phyloP scores from a whole-genome alignment of 1,284 basidiomycete species.

The Ustilago nuda region DNA sequence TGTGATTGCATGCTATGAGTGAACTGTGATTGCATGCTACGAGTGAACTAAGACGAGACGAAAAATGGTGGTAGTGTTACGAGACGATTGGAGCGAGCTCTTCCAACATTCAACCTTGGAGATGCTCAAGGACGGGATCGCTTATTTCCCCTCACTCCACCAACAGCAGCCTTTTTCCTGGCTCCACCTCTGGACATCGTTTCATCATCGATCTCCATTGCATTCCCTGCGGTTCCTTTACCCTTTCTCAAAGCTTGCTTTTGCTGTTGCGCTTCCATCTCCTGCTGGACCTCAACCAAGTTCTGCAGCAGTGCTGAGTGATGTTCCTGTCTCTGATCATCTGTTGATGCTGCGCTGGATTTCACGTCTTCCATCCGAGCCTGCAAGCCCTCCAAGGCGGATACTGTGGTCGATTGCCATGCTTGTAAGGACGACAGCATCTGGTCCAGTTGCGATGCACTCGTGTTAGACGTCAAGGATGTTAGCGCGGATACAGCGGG shows the following conservation, averaged over 20 bases:
- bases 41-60: not conserved
- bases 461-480: constrained; percentile 1
- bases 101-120: not conserved
- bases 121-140: constrained; percentile 37
- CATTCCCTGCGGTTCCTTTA: constrained; percentile 16
- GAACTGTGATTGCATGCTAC: too few species aligned
- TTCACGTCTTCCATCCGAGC: constrained; percentile 22
- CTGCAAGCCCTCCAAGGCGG: constrained; percentile 25
- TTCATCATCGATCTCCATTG: constrained; percentile 43
- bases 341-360: constrained; percentile 12
- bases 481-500: constrained; percentile 7
- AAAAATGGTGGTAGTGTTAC: not conserved
- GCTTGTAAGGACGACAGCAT: constrained; percentile 11
- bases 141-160: constrained; percentile 34
- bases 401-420: constrained; percentile 31
- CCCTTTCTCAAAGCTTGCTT: constrained; percentile 31
- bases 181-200: constrained; percentile 8
- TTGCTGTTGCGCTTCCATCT: constrained; percentile 32
- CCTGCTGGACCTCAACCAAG: constrained; percentile 23
- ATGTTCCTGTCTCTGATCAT: constrained; percentile 17
- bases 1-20: constrained; percentile 1
- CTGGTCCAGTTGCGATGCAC: constrained; percentile 13
- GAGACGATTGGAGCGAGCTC: too few species aligned
- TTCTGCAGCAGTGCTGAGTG: constrained; percentile 28
- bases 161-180: constrained; percentile 25